Percentiles rank a stretch among this genome's conserved stretches.
These are phyloP conservation scores for Microdochium nivale DNA, from an alignment of 2,329 filamentous ascomycete species.

Conservation along the genomic window DNA sequence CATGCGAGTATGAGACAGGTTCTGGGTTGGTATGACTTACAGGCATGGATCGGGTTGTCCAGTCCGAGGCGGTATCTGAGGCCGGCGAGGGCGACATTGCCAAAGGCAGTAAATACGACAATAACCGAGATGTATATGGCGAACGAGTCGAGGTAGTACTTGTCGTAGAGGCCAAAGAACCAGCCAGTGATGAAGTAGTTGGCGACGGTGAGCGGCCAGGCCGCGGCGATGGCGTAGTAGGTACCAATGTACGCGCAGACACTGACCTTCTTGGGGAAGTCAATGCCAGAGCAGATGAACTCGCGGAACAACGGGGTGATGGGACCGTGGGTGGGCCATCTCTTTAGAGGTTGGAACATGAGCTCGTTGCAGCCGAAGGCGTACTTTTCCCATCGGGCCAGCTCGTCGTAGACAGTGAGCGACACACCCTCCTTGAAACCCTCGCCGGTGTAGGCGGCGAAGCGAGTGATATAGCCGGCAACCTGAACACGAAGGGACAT, in stretches of 20 bases:
- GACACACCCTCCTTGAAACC: constrained; percentile 80
- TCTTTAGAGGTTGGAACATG: constrained; percentile 68
- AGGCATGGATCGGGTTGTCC: constrained; percentile 33
- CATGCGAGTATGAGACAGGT: no score
- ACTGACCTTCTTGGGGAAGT: constrained; percentile 67
- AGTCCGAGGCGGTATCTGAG: constrained; percentile 51
- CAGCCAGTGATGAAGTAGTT: constrained; percentile 74
- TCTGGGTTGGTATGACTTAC: constrained; percentile 14
- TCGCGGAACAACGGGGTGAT: constrained; percentile 71
- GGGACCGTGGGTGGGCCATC: constrained; percentile 65
- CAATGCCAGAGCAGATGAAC: constrained; percentile 67
- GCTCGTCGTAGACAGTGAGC: constrained; percentile 75
- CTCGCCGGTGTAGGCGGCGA: constrained; percentile 65
- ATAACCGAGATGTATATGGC: constrained; percentile 23
- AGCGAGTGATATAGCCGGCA: constrained; percentile 62
- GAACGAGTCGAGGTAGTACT: constrained; percentile 58
- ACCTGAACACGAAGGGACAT: constrained; percentile 72
- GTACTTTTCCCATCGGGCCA: constrained; percentile 81
- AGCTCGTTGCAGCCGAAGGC: constrained; percentile 79
- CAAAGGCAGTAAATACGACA: constrained; percentile 21
- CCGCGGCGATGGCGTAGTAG: constrained; percentile 70
- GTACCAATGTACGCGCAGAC: constrained; percentile 72
- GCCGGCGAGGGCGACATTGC: constrained; percentile 39
- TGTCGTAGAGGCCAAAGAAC: constrained; percentile 40
- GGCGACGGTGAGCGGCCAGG: constrained; percentile 63